phyloP scores from a whole-genome alignment of 164 flowering plant genomes.

The Tetrastigma voinierianum region DNA sequence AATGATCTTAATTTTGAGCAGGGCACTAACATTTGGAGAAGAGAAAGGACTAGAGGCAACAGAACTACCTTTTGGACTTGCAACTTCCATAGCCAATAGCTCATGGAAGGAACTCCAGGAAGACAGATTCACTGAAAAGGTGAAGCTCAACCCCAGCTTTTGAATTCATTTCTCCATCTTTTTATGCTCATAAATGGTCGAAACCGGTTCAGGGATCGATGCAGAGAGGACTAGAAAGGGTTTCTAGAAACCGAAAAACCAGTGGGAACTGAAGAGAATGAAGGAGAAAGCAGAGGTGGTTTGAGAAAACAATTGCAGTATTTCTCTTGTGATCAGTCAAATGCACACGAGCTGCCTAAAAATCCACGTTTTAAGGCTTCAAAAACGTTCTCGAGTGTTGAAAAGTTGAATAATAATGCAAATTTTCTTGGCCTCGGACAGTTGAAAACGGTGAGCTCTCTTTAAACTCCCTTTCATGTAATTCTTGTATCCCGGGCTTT shows the following conservation, averaged over 20 bases:
- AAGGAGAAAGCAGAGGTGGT: conserved; percentile 21
- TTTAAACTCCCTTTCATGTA: background rate
- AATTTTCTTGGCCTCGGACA: conserved; percentile 15
- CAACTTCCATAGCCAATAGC: conserved; percentile 45
- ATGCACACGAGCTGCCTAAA: conserved; percentile 54
- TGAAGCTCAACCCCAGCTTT: background rate
- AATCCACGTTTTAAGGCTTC: conserved; percentile 54
- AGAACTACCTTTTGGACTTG: conserved; percentile 43
- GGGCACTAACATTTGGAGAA: conserved; percentile 63
- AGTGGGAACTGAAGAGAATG: conserved; percentile 9
- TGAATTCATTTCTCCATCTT: background rate
- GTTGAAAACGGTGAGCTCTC: conserved; percentile 1
- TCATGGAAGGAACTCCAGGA: conserved; percentile 6
- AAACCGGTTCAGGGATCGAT: conserved; percentile 17
- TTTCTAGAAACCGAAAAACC: conserved; percentile 29
- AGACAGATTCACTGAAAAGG: background rate
- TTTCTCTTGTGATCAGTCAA: conserved; percentile 39
- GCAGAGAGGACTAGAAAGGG: conserved; percentile 8
- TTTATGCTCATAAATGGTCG: conserved; percentile 16
- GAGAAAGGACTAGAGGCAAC: conserved; percentile 64
- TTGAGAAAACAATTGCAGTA: conserved; percentile 19
- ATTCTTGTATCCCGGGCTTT: background rate
- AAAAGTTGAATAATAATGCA: conserved; percentile 36
- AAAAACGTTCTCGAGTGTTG: conserved; percentile 46
- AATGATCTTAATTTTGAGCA: conserved; percentile 68